Conservation (phyloP, 1,284 basidiomycete species). For the Exobasidium cylindrosporum region DNA sequence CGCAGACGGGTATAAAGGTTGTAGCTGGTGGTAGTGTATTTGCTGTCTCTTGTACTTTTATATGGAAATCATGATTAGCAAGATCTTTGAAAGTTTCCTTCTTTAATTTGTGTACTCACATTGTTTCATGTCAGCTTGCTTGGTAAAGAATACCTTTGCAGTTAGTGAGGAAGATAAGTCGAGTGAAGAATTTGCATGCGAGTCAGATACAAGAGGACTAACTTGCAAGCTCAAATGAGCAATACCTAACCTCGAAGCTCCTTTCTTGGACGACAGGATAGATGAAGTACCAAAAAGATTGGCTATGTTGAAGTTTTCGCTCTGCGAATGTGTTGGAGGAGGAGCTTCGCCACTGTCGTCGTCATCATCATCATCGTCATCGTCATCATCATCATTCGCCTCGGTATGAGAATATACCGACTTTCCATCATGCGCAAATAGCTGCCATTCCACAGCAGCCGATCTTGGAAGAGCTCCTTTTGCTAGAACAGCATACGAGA, state of each 20-base stretch:
- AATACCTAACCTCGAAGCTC: not conserved
- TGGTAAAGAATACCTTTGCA: not conserved
- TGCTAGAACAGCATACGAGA: conserved; percentile 32
- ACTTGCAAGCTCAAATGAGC: not conserved
- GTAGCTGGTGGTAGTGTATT: not conserved
- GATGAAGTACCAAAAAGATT: not conserved
- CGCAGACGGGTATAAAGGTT: conserved; percentile 17
- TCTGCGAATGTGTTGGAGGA: not conserved
- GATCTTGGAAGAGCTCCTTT: conserved; percentile 27
- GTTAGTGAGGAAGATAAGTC: not conserved
- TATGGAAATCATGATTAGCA: too few relatives aligned
- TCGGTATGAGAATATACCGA: not conserved
- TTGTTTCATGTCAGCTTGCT: not conserved
- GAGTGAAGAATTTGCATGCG: not conserved
- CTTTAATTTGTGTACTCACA: not conserved
- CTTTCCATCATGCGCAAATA: conserved; percentile 42
- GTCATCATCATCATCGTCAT: conserved; percentile 30
- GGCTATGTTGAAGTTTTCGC: not conserved
- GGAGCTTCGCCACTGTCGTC: not conserved
- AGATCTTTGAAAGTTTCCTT: too few relatives aligned
- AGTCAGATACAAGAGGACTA: not conserved
- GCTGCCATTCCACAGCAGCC: conserved; percentile 49
- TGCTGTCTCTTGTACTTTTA: not conserved
- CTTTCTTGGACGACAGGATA: not conserved
- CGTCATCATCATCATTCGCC: conserved; percentile 19